phyloP scores from a whole-genome alignment of 495 filamentous ascomycete species.

The Elasticomyces elasticus region DNA sequence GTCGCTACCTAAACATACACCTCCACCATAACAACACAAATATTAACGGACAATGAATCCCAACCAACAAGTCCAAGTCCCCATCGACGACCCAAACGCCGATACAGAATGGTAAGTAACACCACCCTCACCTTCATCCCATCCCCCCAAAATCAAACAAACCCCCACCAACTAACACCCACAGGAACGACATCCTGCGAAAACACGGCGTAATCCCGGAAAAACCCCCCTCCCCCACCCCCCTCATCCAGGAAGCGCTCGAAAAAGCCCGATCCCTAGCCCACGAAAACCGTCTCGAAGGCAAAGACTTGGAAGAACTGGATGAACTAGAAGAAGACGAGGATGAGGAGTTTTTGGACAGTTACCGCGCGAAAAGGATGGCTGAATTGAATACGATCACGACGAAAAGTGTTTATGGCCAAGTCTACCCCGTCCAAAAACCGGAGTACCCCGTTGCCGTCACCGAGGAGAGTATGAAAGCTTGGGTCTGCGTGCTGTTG shows the following conservation, averaged over 20 bases:
- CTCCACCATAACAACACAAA: not conserved
- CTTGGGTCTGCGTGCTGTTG: slow-evolving; percentile 74
- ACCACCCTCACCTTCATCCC: not conserved
- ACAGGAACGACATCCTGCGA: slow-evolving; percentile 96
- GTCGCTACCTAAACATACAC: not conserved
- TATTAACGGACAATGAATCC: slow-evolving; percentile 75
- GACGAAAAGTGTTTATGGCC: slow-evolving; percentile 66
- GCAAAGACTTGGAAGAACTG: slow-evolving; percentile 87
- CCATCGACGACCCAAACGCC: slow-evolving; percentile 88
- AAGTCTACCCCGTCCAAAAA: slow-evolving; percentile 88
- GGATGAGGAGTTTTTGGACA: slow-evolving; percentile 80
- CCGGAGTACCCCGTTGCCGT: slow-evolving; percentile 84
- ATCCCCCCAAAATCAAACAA: not conserved
- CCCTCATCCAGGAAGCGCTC: slow-evolving; percentile 92
- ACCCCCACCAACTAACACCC: not conserved
- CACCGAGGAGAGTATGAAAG: slow-evolving; percentile 72
- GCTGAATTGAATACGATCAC: slow-evolving; percentile 66
- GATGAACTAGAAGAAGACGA: slow-evolving; percentile 90
- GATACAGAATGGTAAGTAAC: slow-evolving; percentile 84
- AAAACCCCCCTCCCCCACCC: slow-evolving; percentile 87
- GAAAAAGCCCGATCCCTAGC: slow-evolving; percentile 66
- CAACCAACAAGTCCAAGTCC: slow-evolving; percentile 71
- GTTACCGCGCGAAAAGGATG: slow-evolving; percentile 61
- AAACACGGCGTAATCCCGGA: slow-evolving; percentile 94
- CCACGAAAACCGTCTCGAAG: slow-evolving; percentile 82